These are phyloP conservation scores for Colletotrichum sp. DNA, from an alignment of 2,329 filamentous ascomycete species.

Conservation along the genomic window DNA sequence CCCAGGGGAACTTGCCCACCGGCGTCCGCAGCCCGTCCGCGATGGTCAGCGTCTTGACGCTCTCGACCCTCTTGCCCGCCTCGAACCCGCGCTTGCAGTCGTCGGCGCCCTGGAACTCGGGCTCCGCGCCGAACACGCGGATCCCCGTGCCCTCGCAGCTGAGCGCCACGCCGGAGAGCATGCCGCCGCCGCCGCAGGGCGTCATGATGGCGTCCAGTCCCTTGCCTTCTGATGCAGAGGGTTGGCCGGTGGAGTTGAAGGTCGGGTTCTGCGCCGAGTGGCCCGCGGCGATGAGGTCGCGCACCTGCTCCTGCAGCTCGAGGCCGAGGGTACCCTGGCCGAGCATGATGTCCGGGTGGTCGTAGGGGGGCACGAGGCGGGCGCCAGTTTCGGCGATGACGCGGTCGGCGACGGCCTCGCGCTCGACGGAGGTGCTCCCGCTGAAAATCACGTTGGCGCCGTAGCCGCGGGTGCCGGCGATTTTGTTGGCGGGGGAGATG, in stretches of 20 bases:
- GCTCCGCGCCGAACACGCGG: slow-evolving; percentile 86
- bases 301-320: slow-evolving; percentile 80
- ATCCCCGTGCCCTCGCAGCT: slow-evolving; percentile 75
- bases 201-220: slow-evolving; percentile 76
- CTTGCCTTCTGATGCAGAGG: slow-evolving; percentile 19
- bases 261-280: slow-evolving; percentile 13
- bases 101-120: slow-evolving; percentile 81
- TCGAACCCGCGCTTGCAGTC: slow-evolving; percentile 77
- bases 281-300: slow-evolving; percentile 49
- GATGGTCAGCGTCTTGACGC: slow-evolving; percentile 79
- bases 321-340: slow-evolving; percentile 91
- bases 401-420: slow-evolving; percentile 76
- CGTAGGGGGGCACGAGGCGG: slow-evolving; percentile 85
- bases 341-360: slow-evolving; percentile 89
- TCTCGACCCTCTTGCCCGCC: slow-evolving; percentile 65
- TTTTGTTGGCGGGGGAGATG: slow-evolving; percentile 86
- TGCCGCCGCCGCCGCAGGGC: slow-evolving; percentile 86
- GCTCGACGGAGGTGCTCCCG: slow-evolving; percentile 79
- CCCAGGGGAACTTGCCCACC: slow-evolving; percentile 78
- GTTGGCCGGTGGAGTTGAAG: slow-evolving; percentile 6
- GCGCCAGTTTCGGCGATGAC: slow-evolving; percentile 77
- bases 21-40: slow-evolving; percentile 90
- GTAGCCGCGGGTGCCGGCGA: slow-evolving; percentile 80
- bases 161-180: slow-evolving; percentile 84
- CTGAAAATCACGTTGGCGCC: slow-evolving; percentile 82